Conservation (phyloP, 192 early-diverging fungal genomes). For the Phlyctochytrium planicorne region DNA sequence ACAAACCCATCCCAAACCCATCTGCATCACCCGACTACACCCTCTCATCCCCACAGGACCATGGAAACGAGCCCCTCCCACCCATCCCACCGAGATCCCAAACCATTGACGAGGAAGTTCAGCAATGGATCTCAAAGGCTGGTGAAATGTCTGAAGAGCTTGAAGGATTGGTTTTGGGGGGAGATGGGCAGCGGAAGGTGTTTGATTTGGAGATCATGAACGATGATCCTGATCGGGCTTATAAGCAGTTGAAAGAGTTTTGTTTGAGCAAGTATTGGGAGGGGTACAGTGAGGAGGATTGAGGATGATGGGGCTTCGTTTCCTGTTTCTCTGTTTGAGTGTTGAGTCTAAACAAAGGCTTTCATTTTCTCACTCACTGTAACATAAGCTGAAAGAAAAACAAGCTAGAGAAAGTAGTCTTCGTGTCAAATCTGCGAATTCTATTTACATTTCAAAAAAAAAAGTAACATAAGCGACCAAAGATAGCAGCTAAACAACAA, state of each 20-base stretch:
- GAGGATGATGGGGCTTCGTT: no score
- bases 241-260: constrained; percentile 38
- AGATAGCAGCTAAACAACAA: no score
- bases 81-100: neutral
- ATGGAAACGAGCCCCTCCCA: neutral
- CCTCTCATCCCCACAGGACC: neutral
- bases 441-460: no score
- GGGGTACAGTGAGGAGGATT: constrained; percentile 39
- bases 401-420: no score
- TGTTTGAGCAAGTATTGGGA: constrained; percentile 39
- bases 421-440: no score
- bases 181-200: constrained; percentile 16
- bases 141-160: constrained; percentile 20
- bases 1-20: constrained; percentile 11
- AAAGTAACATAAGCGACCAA: no score
- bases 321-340: no score
- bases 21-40: constrained; percentile 9
- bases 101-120: constrained; percentile 29
- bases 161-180: neutral
- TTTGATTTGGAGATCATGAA: constrained; percentile 45
- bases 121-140: constrained; percentile 48
- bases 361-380: no score
- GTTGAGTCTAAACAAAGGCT: no score
- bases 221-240: constrained; percentile 45
- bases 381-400: no score